These are phyloP conservation scores for Zoysia japonica DNA, from an alignment of 176 grass and related monocot genomes.

Conservation along the genomic window DNA sequence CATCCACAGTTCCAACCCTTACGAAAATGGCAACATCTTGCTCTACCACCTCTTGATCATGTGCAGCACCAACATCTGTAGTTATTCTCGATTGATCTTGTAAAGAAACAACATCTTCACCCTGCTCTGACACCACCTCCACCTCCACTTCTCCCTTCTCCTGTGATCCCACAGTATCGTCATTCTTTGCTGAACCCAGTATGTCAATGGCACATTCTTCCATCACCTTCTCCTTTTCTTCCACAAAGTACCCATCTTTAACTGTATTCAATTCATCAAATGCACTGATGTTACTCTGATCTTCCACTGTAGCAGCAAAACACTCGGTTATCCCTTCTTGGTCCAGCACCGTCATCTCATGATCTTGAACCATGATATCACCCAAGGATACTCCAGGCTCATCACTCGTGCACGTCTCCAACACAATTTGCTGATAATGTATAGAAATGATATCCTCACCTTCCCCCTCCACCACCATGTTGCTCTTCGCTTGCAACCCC, in stretches of 20 bases:
- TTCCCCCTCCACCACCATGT: neutral
- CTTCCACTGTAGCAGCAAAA: neutral
- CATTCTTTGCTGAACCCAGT: neutral
- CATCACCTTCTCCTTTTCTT: constrained; percentile 7
- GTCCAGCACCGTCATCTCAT: neutral
- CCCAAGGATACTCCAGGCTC: neutral
- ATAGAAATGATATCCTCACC: neutral
- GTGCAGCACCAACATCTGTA: neutral
- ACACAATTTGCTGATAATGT: neutral
- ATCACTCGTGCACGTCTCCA: neutral
- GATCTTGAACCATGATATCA: neutral
- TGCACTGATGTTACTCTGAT: neutral
- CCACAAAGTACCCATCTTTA: neutral
- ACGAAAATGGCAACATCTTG: neutral
- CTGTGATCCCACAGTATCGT: neutral
- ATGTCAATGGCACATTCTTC: neutral
- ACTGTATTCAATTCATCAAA: neutral
- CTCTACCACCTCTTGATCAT: constrained; percentile 6
- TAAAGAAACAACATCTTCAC: neutral
- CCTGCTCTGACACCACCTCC: neutral
- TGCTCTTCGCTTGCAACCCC: neutral
- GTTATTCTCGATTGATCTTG: neutral
- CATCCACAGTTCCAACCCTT: neutral
- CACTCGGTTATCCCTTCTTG: neutral
- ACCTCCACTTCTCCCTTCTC: neutral